Base-by-base conservation (phyloP, 179 eudicot genomes). In the Actinidia arguta region DNA sequence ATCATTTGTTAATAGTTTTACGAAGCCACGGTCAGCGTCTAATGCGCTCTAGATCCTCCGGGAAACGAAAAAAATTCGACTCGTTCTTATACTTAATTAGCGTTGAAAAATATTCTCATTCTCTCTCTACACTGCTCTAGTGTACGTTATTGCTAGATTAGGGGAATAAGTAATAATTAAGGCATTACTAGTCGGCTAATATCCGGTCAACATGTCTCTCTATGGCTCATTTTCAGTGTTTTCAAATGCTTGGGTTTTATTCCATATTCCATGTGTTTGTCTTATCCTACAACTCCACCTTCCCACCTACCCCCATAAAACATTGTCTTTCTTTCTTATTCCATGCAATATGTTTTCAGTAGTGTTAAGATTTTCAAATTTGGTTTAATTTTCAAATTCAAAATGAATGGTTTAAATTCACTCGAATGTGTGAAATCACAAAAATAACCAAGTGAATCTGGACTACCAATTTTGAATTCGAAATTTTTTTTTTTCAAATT, bases 41-140 rank as follows among this genome's bases (percentile, higher is more conserved):
- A 87, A 90, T 89, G 90, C 95, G 95, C 92, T 92, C 90, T 90
- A 90, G 95, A 92, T 89, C 86, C 92, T 83, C 88, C 87, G 94
- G 93, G 92, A 89, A 88, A 75, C 79, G 89, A 18, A 72, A 85
- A 39, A 51, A 59, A 14, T 83, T 85, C 85, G 81, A 85, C 88
- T 85, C 80, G 73, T 89, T 89, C 75, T 67, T 56, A 25, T 81
- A 73, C 56, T 24, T 75, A 1, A 7, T 75, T 27, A 51, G 17
- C 63, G 6, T 27, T 12, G 14, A 20, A 56, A 58, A 76, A 55
- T 58, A 54, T 39, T 39, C 66, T 10, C 42, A 39, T 39, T 39
- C 42, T 39, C 42, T 39, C 42, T 39, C 42, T 39, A 39, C 42
- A 39, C 42, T 39, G 42, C 17, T 56, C 79, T 36, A 36, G 51